phyloP scores from a whole-genome alignment of 495 filamentous ascomycete species.

The Neurospora discreta region DNA sequence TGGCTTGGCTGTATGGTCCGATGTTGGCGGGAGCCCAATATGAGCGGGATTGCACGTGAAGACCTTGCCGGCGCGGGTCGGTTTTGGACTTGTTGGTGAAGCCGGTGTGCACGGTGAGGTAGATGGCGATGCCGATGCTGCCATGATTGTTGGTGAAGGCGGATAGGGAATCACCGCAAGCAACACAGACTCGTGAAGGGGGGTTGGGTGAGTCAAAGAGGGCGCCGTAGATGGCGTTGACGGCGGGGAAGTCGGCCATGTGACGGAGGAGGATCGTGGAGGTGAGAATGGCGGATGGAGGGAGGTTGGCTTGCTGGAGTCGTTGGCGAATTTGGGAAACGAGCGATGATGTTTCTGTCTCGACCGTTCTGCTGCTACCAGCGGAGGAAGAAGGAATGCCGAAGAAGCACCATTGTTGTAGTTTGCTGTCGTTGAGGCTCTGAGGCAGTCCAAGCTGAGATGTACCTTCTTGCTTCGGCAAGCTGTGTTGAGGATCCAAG shows the following conservation, averaged over 20 bases:
- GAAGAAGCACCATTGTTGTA: slow-evolving; percentile 16
- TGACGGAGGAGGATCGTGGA: slow-evolving; percentile 65
- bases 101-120: slow-evolving; percentile 24
- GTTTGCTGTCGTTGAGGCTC: neutral
- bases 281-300: slow-evolving; percentile 51
- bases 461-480: neutral
- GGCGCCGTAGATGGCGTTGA: slow-evolving; percentile 65
- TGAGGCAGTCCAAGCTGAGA: neutral
- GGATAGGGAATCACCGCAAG: slow-evolving; percentile 47
- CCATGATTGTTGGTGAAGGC: slow-evolving; percentile 27
- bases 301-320: slow-evolving; percentile 18
- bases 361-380: slow-evolving; percentile 9
- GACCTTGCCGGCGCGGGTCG: slow-evolving; percentile 34
- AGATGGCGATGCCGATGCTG: slow-evolving; percentile 44
- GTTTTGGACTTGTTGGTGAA: neutral
- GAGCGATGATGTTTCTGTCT: slow-evolving; percentile 24
- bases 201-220: slow-evolving; percentile 68
- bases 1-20: slow-evolving; percentile 90
- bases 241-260: slow-evolving; percentile 62
- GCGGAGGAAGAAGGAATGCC: neutral
- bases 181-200: slow-evolving; percentile 72
- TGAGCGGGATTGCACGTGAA: slow-evolving; percentile 87
- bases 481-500: neutral
- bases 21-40: slow-evolving; percentile 99
- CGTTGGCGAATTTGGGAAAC: slow-evolving; percentile 22